Evolutionary conservation across 345 rosid species (phyloP).

Genomic region (Diplotaxis tenuifolia): DNA sequence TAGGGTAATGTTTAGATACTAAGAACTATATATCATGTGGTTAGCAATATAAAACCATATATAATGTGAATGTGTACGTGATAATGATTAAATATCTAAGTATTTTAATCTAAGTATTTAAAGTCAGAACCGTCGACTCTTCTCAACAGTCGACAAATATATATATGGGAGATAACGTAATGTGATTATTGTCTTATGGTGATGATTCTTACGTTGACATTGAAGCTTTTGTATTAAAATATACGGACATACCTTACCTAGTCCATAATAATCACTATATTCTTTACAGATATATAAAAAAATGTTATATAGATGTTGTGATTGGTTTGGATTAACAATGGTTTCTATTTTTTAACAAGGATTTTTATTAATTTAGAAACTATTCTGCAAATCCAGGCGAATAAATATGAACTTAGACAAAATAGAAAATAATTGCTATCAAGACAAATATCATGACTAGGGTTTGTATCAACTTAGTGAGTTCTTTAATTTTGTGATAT

Average conservation of each 20-base stretch:
- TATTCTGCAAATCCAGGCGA: neutral
- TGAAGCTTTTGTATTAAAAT: neutral
- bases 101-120: no score
- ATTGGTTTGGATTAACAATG: no score
- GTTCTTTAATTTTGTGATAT: no score
- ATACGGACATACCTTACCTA: neutral
- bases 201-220: neutral
- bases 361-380: no score
- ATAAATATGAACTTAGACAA: neutral
- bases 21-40: neutral
- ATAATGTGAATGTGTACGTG: neutral
- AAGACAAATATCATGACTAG: no score
- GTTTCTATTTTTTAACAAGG: neutral
- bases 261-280: neutral
- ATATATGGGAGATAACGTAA: neutral
- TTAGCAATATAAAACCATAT: neutral
- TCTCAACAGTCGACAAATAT: neutral
- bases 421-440: neutral
- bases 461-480: neutral
- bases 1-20: neutral
- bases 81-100: no score
- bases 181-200: no score
- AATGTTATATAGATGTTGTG: no score
- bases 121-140: neutral
- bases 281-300: no score